Evolutionary conservation across 2,329 filamentous ascomycete genomes (phyloP).

Genomic region (Pseudocercospora cruenta): DNA sequence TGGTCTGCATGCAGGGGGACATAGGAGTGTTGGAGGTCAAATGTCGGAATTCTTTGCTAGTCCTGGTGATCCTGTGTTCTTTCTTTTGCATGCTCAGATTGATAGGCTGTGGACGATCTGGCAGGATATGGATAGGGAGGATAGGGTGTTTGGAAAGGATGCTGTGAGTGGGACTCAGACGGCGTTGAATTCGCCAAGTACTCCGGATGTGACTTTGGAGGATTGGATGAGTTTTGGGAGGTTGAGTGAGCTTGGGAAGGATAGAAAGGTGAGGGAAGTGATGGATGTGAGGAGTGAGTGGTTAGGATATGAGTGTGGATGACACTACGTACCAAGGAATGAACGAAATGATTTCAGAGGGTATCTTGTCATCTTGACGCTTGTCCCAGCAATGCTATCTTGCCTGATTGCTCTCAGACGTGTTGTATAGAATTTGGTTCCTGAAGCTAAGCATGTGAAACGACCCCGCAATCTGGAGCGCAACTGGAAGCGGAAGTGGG

Average conservation of each 20-base stretch:
- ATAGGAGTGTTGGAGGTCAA: conserved; percentile 53
- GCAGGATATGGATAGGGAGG: conserved; percentile 49
- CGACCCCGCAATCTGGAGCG: background rate
- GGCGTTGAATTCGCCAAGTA: background rate
- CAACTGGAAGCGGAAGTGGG: background rate
- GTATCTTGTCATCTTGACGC: too few species aligned
- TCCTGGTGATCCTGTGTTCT: conserved; percentile 54
- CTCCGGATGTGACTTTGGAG: conserved; percentile 2
- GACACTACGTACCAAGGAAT: too few species aligned
- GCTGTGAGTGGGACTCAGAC: conserved; percentile 3
- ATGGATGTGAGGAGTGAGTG: background rate
- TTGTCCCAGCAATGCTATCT: too few species aligned
- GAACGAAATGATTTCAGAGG: too few species aligned
- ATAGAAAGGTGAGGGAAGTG: background rate
- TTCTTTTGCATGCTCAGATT: conserved; percentile 53
- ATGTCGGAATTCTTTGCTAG: conserved; percentile 49
- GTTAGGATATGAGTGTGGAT: background rate
- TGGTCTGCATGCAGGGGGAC: conserved; percentile 51
- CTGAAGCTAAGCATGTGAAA: background rate
- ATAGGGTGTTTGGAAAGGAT: conserved; percentile 5
- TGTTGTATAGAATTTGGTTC: too few species aligned
- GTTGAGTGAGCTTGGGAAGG: background rate
- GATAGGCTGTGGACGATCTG: conserved; percentile 56
- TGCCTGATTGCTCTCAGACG: too few species aligned
- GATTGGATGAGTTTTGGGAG: background rate